These are phyloP conservation scores for Schizophyllum amplum DNA, from an alignment of 1,284 basidiomycete species.

Conservation along the genomic window DNA sequence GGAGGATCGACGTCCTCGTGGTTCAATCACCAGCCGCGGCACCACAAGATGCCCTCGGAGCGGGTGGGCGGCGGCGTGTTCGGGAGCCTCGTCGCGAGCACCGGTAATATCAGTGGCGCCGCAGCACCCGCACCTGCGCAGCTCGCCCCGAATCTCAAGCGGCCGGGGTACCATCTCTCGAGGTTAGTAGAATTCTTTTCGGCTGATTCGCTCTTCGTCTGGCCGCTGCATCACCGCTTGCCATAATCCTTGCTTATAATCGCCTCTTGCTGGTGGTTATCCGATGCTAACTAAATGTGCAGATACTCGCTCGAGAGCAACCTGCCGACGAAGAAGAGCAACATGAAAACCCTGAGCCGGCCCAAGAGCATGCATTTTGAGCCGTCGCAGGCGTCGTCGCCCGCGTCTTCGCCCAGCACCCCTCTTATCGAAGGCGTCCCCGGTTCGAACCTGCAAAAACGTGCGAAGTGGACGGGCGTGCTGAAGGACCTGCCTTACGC, in stretches of 20 bases:
- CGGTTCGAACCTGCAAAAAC: not conserved
- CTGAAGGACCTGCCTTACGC: constrained; percentile 6
- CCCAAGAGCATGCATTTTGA: constrained; percentile 10
- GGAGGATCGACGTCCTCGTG: not conserved
- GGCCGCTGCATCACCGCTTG: no score
- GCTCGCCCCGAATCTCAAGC: constrained; percentile 58
- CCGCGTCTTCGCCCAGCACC: not conserved
- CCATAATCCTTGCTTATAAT: no score
- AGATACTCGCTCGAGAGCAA: constrained; percentile 24
- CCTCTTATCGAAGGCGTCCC: not conserved
- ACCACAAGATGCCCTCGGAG: not conserved
- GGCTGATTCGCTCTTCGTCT: no score
- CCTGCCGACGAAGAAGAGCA: constrained; percentile 4
- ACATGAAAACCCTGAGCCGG: not conserved
- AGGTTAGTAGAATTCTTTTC: no score
- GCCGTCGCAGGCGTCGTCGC: not conserved
- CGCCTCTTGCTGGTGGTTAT: not conserved
- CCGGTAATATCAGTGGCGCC: constrained; percentile 53
- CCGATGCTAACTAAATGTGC: not conserved
- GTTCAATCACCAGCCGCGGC: constrained; percentile 9
- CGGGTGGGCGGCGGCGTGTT: constrained; percentile 60
- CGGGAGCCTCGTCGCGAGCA: constrained; percentile 66
- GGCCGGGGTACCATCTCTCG: constrained; percentile 61
- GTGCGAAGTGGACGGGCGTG: constrained; percentile 3
- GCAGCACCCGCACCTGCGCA: constrained; percentile 48